Evolutionary conservation across 2,329 filamentous ascomycete genomes (phyloP).

Genomic region (Fusarium sororula): DNA sequence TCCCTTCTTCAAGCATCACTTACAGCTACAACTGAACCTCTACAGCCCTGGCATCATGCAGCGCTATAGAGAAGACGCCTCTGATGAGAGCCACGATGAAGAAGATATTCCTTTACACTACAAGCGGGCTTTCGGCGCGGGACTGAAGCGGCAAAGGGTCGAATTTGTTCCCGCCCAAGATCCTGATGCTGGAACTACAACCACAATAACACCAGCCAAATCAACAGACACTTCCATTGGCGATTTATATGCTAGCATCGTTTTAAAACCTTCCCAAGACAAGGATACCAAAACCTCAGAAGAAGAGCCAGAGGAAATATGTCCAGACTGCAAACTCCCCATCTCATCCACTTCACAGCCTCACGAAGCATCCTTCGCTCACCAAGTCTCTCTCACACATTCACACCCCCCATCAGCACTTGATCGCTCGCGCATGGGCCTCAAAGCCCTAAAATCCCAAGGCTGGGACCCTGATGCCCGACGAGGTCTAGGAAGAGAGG

Average conservation of each 20-base stretch:
- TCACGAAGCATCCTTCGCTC: slow-evolving; percentile 72
- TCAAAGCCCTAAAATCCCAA: slow-evolving; percentile 70
- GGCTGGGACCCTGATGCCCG: slow-evolving; percentile 81
- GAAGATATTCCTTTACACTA: slow-evolving; percentile 63
- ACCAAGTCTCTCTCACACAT: slow-evolving; percentile 75
- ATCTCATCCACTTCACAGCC: slow-evolving; percentile 45
- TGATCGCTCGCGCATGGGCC: slow-evolving; percentile 74
- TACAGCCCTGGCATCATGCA: slow-evolving; percentile 36
- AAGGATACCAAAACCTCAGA: slow-evolving; percentile 7
- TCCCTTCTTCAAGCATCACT: neutral
- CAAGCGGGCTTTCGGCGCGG: slow-evolving; percentile 64
- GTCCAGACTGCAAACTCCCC: slow-evolving; percentile 50
- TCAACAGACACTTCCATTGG: slow-evolving; percentile 45
- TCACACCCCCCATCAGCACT: slow-evolving; percentile 77
- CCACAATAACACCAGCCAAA: slow-evolving; percentile 27
- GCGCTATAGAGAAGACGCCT: slow-evolving; percentile 38
- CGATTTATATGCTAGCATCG: slow-evolving; percentile 73
- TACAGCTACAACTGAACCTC: neutral
- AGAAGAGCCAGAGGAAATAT: slow-evolving; percentile 40
- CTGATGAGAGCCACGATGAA: slow-evolving; percentile 46
- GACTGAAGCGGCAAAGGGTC: slow-evolving; percentile 63
- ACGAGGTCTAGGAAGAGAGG: slow-evolving; percentile 73
- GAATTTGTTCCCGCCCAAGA: slow-evolving; percentile 66
- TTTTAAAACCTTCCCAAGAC: slow-evolving; percentile 54
- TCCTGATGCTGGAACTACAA: slow-evolving; percentile 42